These are phyloP conservation scores for Alliaria petiolata DNA, from an alignment of 345 rosid species.

Conservation along the genomic window DNA sequence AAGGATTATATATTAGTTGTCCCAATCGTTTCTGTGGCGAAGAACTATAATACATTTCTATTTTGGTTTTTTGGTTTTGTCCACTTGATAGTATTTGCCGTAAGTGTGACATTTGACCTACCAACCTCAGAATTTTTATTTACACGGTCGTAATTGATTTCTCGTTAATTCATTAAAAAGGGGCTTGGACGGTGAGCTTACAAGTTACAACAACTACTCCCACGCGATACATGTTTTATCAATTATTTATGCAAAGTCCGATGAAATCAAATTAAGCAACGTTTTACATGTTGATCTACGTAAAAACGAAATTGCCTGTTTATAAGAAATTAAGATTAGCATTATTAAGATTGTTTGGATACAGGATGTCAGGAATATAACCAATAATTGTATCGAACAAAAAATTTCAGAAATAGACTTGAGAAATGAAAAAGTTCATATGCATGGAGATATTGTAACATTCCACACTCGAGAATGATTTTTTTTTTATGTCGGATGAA, in stretches of 20 bases:
- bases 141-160: slow-evolving; percentile 22
- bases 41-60: not conserved
- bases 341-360: not conserved
- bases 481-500: not conserved
- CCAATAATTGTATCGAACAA: not conserved
- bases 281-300: not conserved
- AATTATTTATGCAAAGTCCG: not conserved
- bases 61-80: not conserved
- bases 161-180: slow-evolving; percentile 1
- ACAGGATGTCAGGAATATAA: not conserved
- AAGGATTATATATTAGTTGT: not conserved
- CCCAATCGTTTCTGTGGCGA: not conserved
- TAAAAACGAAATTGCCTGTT: not conserved
- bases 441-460: not conserved
- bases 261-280: not conserved
- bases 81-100: slow-evolving; percentile 3
- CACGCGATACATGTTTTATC: slow-evolving; percentile 19
- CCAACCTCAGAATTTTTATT: slow-evolving; percentile 5
- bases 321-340: not conserved
- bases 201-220: slow-evolving; percentile 12
- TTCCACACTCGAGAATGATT: not conserved
- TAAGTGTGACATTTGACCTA: slow-evolving; percentile 20
- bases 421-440: not conserved
- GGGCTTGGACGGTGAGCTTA: slow-evolving; percentile 26
- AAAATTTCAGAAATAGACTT: not conserved